phyloP scores from a whole-genome alignment of 805 yeast species.

The Candida insectorum region DNA sequence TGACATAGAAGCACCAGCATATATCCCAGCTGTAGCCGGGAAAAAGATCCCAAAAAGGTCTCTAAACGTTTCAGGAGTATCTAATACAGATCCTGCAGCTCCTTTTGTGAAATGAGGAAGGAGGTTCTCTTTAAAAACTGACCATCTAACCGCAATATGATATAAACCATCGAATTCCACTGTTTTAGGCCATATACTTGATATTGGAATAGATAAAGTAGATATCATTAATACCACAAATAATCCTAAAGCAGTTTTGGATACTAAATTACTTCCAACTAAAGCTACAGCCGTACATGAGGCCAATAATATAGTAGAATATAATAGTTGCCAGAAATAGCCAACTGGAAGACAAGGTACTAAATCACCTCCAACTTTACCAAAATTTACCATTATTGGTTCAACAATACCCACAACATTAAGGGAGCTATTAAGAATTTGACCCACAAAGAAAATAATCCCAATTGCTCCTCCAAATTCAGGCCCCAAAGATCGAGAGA shows the following conservation, averaged over 20 bases:
- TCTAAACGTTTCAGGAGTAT: conserved; percentile 66
- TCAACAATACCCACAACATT: conserved; percentile 95
- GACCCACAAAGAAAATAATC: conserved; percentile 89
- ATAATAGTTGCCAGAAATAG: conserved; percentile 62
- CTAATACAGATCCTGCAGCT: conserved; percentile 83
- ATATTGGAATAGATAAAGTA: conserved; percentile 78
- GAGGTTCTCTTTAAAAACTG: conserved; percentile 61
- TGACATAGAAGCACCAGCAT: conserved; percentile 99
- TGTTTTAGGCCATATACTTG: conserved; percentile 64
- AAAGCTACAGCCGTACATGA: conserved; percentile 73
- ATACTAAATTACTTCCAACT: conserved; percentile 77
- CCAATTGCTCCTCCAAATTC: conserved; percentile 99
- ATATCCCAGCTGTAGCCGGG: conserved; percentile 97
- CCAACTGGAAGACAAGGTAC: conserved; percentile 62
- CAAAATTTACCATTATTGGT: conserved; percentile 81
- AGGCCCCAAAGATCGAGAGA: conserved; percentile 90
- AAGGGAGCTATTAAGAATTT: conserved; percentile 84
- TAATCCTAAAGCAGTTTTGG: conserved; percentile 74
- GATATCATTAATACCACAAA: conserved; percentile 66
- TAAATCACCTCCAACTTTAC: conserved; percentile 54
- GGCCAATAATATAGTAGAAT: conserved; percentile 68
- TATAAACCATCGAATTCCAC: conserved; percentile 45
- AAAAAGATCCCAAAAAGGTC: conserved; percentile 92
- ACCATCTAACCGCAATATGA: conserved; percentile 76
- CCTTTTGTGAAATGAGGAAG: conserved; percentile 80